These are phyloP conservation scores for Turnera subulata DNA, from an alignment of 345 rosid species.

Conservation along the genomic window DNA sequence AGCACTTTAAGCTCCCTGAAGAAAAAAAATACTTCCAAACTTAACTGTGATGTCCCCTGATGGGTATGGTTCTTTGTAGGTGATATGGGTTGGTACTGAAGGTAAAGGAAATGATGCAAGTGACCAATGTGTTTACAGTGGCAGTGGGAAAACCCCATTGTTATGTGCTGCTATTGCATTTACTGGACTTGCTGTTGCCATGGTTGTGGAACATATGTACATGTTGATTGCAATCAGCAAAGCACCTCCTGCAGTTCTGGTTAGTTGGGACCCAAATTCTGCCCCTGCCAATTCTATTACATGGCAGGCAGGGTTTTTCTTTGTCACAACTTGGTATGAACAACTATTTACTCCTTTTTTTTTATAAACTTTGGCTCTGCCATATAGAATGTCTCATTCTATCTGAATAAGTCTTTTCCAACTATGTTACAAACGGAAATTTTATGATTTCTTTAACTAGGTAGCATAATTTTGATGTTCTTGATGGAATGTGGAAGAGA, in stretches of 20 bases:
- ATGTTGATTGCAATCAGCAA: conserved; percentile 61
- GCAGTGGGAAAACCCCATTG: conserved; percentile 70
- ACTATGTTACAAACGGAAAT: not conserved
- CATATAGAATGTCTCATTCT: no score
- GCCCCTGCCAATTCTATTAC: conserved; percentile 38
- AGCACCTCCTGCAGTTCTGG: conserved; percentile 46
- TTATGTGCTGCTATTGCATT: conserved; percentile 59
- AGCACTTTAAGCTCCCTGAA: not conserved
- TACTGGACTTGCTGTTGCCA: conserved; percentile 52
- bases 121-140: conserved; percentile 57
- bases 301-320: conserved; percentile 75
- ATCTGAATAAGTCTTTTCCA: not conserved
- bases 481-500: no score
- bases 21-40: not conserved
- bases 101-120: conserved; percentile 14
- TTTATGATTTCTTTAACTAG: no score
- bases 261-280: conserved; percentile 47
- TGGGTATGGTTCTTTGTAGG: conserved; percentile 35
- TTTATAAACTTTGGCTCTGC: not conserved
- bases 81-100: conserved; percentile 35
- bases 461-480: no score
- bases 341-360: not conserved
- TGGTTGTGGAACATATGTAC: conserved; percentile 66
- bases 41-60: not conserved
- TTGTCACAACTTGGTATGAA: conserved; percentile 66